Base-by-base conservation (phyloP, 139 green algal genomes). In the Chlorella sp. region DNA sequence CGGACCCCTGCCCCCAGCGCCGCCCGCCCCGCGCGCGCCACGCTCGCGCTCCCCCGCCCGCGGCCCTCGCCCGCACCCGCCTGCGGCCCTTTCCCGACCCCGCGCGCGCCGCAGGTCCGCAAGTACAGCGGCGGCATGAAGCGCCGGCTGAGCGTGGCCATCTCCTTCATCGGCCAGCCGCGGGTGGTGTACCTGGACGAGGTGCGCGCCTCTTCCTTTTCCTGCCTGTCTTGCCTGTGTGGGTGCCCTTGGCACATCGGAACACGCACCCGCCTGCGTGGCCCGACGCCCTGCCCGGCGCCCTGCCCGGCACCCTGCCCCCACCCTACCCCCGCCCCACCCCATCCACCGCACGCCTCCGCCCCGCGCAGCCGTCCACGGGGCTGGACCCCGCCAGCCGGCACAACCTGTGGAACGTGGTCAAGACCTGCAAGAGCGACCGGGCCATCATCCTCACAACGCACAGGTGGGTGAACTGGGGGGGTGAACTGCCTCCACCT, bases 371-470 rank as follows among this genome's bases (percentile, higher is more conserved):
- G 33, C 33, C 31, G 15, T 25, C 7, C 65, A 48, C 63, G 51
- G 76, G 93, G 12, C 94, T 97, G 88, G 94, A 98, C 84, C 94
- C 94, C 17, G 90, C 95, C 64, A 89, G 79, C 38, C 89, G 95
- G 14, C 89, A 96, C 56, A 91, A 95, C 71, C 86, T 98, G 73
- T 98, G 95, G 95, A 88, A 93, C 75, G 92, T 98, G 73, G 94
- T 99, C 63, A 87, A 94, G 40, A 19, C 27, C 15, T 58, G 40
- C 64, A 91, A 93, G 84, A 6, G 70, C 3, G 84, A 86, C 14
- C 83, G 90, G 23, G 93, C 89, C 65, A 92, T 97, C 66, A 85
- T 99, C 33, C 87, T 99, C 60, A 99, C 95, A 25, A 98, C 95
- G 2, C 95, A 99, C 89, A 75, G 73, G 73, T 78, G 36, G 0